Base-by-base conservation (phyloP, 305 asterid genomes). In the Ilex paraguariensis region DNA sequence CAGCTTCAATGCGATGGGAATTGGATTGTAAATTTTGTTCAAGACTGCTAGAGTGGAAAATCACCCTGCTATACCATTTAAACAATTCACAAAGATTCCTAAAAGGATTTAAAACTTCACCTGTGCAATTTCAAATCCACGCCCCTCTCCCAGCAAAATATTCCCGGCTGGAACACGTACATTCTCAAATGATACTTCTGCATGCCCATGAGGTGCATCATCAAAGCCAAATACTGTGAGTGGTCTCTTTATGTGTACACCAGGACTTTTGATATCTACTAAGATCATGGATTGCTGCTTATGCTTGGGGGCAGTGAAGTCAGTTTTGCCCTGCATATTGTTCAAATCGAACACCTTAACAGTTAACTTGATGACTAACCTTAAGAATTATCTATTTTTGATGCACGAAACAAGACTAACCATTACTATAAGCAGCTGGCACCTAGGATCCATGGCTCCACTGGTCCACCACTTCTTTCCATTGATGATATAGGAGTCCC, bases 381-480 rank as follows among this genome's bases (percentile, higher is more conserved):
- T 51, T 57, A 1, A 14, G 15, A 40, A 17, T 57, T 8, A 54
- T 46, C 42, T 8, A 36, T 48, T 31, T 55, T 5, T 6, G 48
- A 28, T 32, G 51, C 33, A 58, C 70, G 42, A 70, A 53, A 55
- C 48, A 60, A 46, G 12, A 75, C 88, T 75, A 72, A 93, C 98
- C 97, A 93, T 93, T 70, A 90, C 88, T 51, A 93, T 82, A 74
- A 93, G 95, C 70, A 93, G 63, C 73, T 84, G 84, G 81, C 98
- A 93, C 84, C 98, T 72, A 54, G 97, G 98, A 79, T 93, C 97
- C 98, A 93, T 90, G 73, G 98, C 98, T 70, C 98, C 98, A 40
- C 96, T 93, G 6, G 96, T 90, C 98, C 96, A 93, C 98, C 98
- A 93, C 73, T 93, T 93, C 54, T 75, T 84, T 68, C 98, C 98